Conservation (phyloP, 306 rosid genomes). For the Vigna reflexopilosa region DNA sequence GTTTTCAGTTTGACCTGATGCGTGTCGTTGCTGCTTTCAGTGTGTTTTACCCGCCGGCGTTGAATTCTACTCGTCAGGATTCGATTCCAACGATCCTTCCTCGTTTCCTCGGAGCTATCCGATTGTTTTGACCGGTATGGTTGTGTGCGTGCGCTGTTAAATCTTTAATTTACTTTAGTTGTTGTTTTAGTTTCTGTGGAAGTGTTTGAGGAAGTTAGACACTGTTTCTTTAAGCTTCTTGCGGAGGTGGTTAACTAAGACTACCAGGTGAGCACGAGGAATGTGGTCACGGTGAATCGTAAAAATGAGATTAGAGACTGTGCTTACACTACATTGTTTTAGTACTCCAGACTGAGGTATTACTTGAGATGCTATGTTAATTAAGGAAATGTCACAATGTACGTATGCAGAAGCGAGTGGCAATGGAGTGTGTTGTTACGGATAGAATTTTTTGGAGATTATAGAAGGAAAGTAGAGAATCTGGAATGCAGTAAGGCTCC, state of each 20-base stretch:
- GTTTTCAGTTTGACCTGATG: slow-evolving; percentile 28
- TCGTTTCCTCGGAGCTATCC: slow-evolving; percentile 93
- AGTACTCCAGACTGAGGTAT: slow-evolving; percentile 1
- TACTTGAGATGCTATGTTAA: slow-evolving; percentile 30
- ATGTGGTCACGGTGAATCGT: neutral
- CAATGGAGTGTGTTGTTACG: slow-evolving; percentile 31
- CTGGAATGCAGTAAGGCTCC: slow-evolving; percentile 26
- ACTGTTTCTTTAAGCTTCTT: slow-evolving; percentile 27
- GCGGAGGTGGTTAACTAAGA: slow-evolving; percentile 38
- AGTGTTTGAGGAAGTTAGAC: slow-evolving; percentile 25
- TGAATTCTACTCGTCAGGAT: slow-evolving; percentile 74
- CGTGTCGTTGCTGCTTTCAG: slow-evolving; percentile 56
- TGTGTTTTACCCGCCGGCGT: slow-evolving; percentile 98
- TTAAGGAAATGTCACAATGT: slow-evolving; percentile 35
- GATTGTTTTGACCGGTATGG: slow-evolving; percentile 88
- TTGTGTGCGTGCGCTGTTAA: slow-evolving; percentile 21
- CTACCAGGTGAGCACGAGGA: neutral
- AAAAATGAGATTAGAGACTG: slow-evolving; percentile 30
- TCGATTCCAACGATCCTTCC: slow-evolving; percentile 63
- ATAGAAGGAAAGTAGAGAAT: neutral
- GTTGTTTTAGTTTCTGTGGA: neutral
- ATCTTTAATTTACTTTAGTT: slow-evolving; percentile 20
- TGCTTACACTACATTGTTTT: slow-evolving; percentile 28
- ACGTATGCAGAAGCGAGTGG: neutral
- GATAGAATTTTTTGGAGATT: slow-evolving; percentile 28